Percentiles rank a stretch among this genome's conserved stretches.
Evolutionary conservation across 257 asterid species (phyloP).

Genomic region (Nicotiana obtusifolia): DNA sequence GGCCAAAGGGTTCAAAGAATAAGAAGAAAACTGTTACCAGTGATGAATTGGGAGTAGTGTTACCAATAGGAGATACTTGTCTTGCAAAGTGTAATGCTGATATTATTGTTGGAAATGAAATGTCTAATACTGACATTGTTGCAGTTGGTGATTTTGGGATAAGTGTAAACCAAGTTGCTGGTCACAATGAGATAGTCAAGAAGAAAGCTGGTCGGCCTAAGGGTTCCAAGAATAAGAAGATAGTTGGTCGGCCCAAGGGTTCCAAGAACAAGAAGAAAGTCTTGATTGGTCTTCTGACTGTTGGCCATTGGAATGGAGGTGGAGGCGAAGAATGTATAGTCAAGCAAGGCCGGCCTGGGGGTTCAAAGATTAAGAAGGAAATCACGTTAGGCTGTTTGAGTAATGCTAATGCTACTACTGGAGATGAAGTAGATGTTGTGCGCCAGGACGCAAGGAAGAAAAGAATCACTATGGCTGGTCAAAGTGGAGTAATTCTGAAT

Average conservation of each 20-base stretch:
- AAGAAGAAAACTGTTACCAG: slow-evolving; percentile 8
- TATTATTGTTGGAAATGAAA: neutral
- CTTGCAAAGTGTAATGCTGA: neutral
- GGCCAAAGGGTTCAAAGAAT: slow-evolving; percentile 17
- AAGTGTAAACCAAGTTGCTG: slow-evolving; percentile 6
- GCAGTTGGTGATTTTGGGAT: neutral
- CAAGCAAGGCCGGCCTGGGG: slow-evolving; percentile 18
- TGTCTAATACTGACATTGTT: neutral
- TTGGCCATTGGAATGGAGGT: neutral
- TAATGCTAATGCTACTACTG: slow-evolving; percentile 10
- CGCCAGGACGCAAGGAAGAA: slow-evolving; percentile 8
- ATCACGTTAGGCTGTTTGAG: slow-evolving; percentile 1
- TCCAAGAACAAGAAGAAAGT: slow-evolving; percentile 16
- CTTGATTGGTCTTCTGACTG: slow-evolving; percentile 7
- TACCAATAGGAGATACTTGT: neutral
- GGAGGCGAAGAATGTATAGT: neutral
- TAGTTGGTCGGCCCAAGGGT: neutral
- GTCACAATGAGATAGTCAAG: slow-evolving; percentile 6
- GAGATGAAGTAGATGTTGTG: slow-evolving; percentile 2
- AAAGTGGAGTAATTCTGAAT: slow-evolving; percentile 1
- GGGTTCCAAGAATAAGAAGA: slow-evolving; percentile 12
- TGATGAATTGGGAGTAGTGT: neutral
- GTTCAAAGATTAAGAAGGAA: slow-evolving; percentile 7
- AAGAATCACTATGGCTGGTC: neutral
- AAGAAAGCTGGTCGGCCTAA: neutral